phyloP scores from a whole-genome alignment of 2,329 filamentous ascomycete genomes.

The Talaromyces sp. region DNA sequence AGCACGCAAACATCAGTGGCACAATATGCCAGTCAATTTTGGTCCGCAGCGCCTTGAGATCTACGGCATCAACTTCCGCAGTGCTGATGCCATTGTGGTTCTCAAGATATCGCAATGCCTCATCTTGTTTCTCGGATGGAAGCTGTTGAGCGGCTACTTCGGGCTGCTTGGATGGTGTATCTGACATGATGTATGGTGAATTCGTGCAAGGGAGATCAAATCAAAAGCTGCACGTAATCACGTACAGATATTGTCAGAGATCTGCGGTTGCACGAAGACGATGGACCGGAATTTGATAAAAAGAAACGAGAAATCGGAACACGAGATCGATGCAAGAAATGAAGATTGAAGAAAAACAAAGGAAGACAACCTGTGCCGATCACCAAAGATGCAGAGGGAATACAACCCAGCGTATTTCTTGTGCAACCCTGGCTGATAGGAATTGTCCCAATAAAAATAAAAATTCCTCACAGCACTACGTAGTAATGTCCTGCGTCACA shows the following conservation, averaged over 20 bases:
- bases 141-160: constrained; percentile 7
- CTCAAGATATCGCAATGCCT: constrained; percentile 41
- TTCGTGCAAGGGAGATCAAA: background rate
- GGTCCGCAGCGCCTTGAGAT: constrained; percentile 51
- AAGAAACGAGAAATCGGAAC: background rate
- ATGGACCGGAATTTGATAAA: background rate
- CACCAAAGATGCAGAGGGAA: background rate
- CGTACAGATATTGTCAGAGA: background rate
- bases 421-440: background rate
- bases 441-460: background rate
- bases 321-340: background rate
- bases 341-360: background rate
- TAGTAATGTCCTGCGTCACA: background rate
- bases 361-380: background rate
- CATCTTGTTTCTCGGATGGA: constrained; percentile 24
- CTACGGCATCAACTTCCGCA: constrained; percentile 30
- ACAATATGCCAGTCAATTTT: constrained; percentile 61
- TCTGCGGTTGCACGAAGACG: background rate
- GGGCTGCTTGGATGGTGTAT: background rate
- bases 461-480: background rate
- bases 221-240: constrained; percentile 2
- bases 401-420: background rate
- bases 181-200: constrained; percentile 7
- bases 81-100: constrained; percentile 31
- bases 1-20: constrained; percentile 62